phyloP scores from a whole-genome alignment of 1,284 basidiomycete species.

The Boletus sp. region DNA sequence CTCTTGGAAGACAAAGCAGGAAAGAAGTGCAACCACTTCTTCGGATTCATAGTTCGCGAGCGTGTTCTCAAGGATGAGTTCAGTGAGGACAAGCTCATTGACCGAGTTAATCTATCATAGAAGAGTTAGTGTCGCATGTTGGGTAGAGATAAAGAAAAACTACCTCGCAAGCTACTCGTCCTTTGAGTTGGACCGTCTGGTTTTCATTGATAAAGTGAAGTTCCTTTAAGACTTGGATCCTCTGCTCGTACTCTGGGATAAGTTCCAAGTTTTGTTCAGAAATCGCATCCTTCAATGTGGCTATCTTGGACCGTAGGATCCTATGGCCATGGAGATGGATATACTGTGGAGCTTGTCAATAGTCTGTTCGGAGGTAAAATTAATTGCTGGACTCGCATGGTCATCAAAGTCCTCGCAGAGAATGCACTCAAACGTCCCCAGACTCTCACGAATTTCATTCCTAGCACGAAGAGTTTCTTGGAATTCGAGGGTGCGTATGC shows the following conservation, averaged over 20 bases:
- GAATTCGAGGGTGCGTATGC: conserved; percentile 85
- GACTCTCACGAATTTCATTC: conserved; percentile 44
- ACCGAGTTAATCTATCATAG: conserved; percentile 86
- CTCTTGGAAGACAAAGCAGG: conserved; percentile 96
- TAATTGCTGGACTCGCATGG: conserved; percentile 27
- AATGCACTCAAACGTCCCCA: conserved; percentile 47
- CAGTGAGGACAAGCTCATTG: conserved; percentile 92
- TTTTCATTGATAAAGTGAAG: conserved; percentile 92
- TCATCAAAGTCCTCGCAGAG: conserved; percentile 60
- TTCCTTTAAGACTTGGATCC: conserved; percentile 87
- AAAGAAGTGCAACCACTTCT: conserved; percentile 95
- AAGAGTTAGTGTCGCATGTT: conserved; percentile 68
- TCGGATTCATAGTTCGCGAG: conserved; percentile 88
- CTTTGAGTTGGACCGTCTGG: conserved; percentile 92
- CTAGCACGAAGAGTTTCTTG: conserved; percentile 77
- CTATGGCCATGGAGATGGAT: conserved; percentile 70
- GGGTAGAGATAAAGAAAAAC: conserved; percentile 10
- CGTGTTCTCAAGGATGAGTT: conserved; percentile 95
- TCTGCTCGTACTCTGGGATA: conserved; percentile 94
- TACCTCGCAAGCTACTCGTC: conserved; percentile 96
- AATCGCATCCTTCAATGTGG: conserved; percentile 71
- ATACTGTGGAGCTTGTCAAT: conserved; percentile 54
- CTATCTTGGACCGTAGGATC: conserved; percentile 69
- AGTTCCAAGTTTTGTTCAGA: conserved; percentile 97
- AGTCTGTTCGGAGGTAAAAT: neutral